These are phyloP conservation scores for Mortierella antarctica DNA, from an alignment of 192 early-diverging fungal species.

Conservation along the genomic window DNA sequence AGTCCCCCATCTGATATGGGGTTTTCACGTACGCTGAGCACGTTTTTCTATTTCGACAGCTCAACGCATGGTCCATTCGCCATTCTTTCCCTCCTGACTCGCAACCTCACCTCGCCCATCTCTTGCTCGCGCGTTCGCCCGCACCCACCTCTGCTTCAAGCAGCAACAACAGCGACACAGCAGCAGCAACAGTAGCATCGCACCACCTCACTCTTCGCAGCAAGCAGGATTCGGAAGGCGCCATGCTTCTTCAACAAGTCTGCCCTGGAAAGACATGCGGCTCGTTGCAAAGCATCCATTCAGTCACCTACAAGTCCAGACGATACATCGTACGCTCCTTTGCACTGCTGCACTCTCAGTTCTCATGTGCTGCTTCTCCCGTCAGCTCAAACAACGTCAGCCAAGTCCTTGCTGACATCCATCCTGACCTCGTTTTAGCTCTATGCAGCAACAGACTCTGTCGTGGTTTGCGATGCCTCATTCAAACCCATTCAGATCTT, in stretches of 20 bases:
- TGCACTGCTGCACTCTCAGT: neutral
- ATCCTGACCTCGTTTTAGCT: constrained; percentile 37
- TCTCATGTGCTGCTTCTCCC: neutral
- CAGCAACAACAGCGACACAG: neutral
- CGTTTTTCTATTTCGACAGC: too few relatives aligned
- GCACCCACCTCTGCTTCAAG: too few relatives aligned
- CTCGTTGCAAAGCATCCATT: constrained; percentile 57
- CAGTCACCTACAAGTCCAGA: constrained; percentile 46
- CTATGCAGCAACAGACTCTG: constrained; percentile 62
- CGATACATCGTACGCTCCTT: constrained; percentile 59
- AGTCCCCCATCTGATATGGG: too few relatives aligned
- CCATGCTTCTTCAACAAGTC: constrained; percentile 67
- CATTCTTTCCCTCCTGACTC: too few relatives aligned
- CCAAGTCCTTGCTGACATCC: neutral
- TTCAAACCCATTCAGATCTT: constrained; percentile 59
- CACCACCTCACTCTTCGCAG: too few relatives aligned
- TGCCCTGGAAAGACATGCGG: constrained; percentile 66
- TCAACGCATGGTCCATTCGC: too few relatives aligned
- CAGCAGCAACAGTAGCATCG: too few relatives aligned
- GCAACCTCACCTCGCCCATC: too few relatives aligned
- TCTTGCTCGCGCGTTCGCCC: too few relatives aligned
- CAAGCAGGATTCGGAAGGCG: too few relatives aligned
- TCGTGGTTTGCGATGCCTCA: constrained; percentile 60
- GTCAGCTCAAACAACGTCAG: constrained; percentile 1
- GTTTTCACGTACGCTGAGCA: too few relatives aligned